Base-by-base conservation (phyloP, 2,329 filamentous ascomycete species). In the Arthroderma uncinatum region DNA sequence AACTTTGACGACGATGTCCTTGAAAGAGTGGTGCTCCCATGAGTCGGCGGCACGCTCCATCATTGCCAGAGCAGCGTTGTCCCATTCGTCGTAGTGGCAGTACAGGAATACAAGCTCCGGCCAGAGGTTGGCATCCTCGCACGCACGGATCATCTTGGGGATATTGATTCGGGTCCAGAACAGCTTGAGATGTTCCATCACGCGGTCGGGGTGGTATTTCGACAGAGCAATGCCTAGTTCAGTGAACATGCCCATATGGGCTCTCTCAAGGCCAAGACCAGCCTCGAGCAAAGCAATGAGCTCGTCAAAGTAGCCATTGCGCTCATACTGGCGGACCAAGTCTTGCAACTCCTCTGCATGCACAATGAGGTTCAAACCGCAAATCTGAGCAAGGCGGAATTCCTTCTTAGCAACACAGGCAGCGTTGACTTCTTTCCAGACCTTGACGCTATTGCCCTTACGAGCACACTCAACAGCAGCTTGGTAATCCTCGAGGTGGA, bases 21-120 rank as follows among this genome's bases (percentile, higher is more conserved):
- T 98, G 84, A 98, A 98, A 53, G 94, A 93, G 71, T 96, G 90
- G 76, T 98, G 93, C 73, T 98, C 94, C 93, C 93, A 98, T 1
- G 93, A 91, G 78, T 97, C 94, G 63, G 94, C 86, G 10, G 93
- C 88, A 64, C 90, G 89, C 78, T 98, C 93, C 82, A 98, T 98
- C 78, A 98, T 95, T 16, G 93, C 89, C 56, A 98, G 81, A 52
- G 91, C 90, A 47, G 93, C 93, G 68, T 98, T 97, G 74, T 98
- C 94, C 73, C 87, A 96, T 71, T 98, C 94, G 64, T 98, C 94
- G 68, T 96, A 97, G 75, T 98, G 93, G 71, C 89, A 89, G 79
- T 97, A 97, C 65, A 95, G 82, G 82, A 98, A 98, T 56, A 98
- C 89, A 61, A 98, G 79, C 75, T 98, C 93, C 0, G 93, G 92